Evolutionary conservation across 495 filamentous ascomycete genomes (phyloP).

Genomic region (Xylaria bambusicola): DNA sequence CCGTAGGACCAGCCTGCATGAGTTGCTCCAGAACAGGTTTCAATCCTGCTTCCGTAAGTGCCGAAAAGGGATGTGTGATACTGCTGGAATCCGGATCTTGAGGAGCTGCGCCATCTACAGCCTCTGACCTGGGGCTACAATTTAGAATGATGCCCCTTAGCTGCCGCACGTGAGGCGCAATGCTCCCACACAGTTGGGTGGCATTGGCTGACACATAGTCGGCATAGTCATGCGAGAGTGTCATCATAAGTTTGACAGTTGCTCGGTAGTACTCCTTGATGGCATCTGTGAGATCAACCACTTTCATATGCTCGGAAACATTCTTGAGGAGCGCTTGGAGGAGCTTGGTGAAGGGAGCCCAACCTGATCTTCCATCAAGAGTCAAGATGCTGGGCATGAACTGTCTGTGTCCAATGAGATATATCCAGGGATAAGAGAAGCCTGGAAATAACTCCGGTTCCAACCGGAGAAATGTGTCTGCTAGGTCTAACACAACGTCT

Average conservation of each 20-base stretch:
- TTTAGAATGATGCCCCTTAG: slow-evolving; percentile 86
- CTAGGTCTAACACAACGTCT: slow-evolving; percentile 71
- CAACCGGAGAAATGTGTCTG: slow-evolving; percentile 71
- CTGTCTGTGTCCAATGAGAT: slow-evolving; percentile 76
- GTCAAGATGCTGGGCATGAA: slow-evolving; percentile 82
- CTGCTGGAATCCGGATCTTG: slow-evolving; percentile 31
- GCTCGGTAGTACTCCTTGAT: slow-evolving; percentile 84
- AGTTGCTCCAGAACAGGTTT: slow-evolving; percentile 67
- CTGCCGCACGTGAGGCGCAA: slow-evolving; percentile 84
- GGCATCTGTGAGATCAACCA: slow-evolving; percentile 64
- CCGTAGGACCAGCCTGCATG: slow-evolving; percentile 60
- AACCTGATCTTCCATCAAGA: slow-evolving; percentile 68
- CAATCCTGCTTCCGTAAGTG: slow-evolving; percentile 63
- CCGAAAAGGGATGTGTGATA: slow-evolving; percentile 25
- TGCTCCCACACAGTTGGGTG: slow-evolving; percentile 78
- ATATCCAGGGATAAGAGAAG: slow-evolving; percentile 84
- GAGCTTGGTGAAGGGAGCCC: slow-evolving; percentile 72
- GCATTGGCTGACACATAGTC: slow-evolving; percentile 90
- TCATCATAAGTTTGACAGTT: slow-evolving; percentile 74
- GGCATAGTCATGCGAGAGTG: slow-evolving; percentile 91
- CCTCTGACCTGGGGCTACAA: slow-evolving; percentile 74
- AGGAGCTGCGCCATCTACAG: slow-evolving; percentile 62
- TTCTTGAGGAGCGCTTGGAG: slow-evolving; percentile 74
- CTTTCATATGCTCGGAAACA: slow-evolving; percentile 78
- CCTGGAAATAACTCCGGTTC: slow-evolving; percentile 74